phyloP scores from a whole-genome alignment of 495 filamentous ascomycete species.

The Bathelium albidoporum region DNA sequence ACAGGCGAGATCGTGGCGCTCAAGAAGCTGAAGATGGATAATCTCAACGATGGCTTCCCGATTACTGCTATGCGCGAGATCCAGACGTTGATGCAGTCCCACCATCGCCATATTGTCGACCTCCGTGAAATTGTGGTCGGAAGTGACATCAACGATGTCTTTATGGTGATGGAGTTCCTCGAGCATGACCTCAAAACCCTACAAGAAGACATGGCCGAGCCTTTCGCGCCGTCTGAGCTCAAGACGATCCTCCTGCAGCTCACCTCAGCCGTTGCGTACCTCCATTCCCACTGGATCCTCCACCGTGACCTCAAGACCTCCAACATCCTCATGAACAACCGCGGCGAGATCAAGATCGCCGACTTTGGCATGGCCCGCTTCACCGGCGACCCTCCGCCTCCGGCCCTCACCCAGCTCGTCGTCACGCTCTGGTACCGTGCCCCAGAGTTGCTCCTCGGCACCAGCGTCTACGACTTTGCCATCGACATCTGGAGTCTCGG shows the following conservation, averaged over 20 bases:
- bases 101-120: conserved; percentile 67
- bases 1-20: conserved; percentile 85
- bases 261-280: conserved; percentile 67
- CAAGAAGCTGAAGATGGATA: conserved; percentile 90
- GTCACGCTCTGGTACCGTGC: conserved; percentile 96
- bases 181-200: conserved; percentile 96
- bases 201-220: conserved; percentile 85
- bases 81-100: conserved; percentile 51
- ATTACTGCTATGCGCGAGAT: conserved; percentile 92
- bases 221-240: conserved; percentile 84
- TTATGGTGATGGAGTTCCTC: conserved; percentile 94
- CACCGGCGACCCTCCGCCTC: conserved; percentile 62
- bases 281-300: conserved; percentile 86
- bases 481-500: conserved; percentile 95
- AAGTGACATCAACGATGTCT: conserved; percentile 70
- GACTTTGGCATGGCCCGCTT: conserved; percentile 97
- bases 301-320: conserved; percentile 96
- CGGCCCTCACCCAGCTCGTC: conserved; percentile 83
- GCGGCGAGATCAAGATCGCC: conserved; percentile 87
- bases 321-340: conserved; percentile 91
- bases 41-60: conserved; percentile 73
- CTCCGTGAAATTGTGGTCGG: conserved; percentile 82
- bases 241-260: conserved; percentile 86
- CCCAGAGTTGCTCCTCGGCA: conserved; percentile 81
- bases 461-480: conserved; percentile 60